Conservation (phyloP, 768 basidiomycete species). For the Pleurotus tuber-regium region DNA sequence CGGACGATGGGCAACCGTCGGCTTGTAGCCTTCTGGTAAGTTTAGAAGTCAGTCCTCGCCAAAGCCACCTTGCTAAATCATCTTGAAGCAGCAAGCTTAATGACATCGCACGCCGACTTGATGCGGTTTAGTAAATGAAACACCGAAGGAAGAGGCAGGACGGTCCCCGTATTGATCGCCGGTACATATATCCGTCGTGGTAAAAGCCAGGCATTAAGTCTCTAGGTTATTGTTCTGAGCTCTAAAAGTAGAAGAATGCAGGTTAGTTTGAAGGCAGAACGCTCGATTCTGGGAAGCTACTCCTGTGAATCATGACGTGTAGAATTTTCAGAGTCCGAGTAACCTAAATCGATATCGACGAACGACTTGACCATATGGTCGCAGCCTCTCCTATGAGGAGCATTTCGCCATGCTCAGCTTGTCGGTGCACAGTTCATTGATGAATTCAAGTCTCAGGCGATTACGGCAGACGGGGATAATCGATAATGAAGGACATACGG, state of each 20-base stretch:
- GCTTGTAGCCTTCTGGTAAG: too few relatives aligned
- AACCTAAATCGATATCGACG: not conserved
- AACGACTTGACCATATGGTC: not conserved
- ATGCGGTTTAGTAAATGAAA: slow-evolving; percentile 2
- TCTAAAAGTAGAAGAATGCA: not conserved
- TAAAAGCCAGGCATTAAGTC: not conserved
- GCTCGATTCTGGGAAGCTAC: too few relatives aligned
- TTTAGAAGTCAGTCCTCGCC: too few relatives aligned
- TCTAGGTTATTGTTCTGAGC: too few relatives aligned
- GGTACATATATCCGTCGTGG: not conserved
- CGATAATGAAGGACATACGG: slow-evolving; percentile 9
- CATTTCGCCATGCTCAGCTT: too few relatives aligned
- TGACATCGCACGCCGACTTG: not conserved
- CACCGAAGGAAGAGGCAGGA: slow-evolving; percentile 1
- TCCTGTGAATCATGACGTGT: too few relatives aligned
- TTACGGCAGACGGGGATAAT: slow-evolving; percentile 7
- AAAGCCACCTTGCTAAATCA: too few relatives aligned
- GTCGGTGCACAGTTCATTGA: slow-evolving; percentile 11
- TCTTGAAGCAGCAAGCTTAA: not conserved
- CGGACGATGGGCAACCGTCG: too few relatives aligned
- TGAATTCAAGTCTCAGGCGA: not conserved
- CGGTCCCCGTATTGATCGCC: slow-evolving; percentile 1
- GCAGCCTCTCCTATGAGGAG: not conserved
- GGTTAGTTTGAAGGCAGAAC: not conserved
- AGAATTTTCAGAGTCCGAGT: too few relatives aligned